Conservation (phyloP, 768 basidiomycete genomes). For the Leccinum ochraceum region DNA sequence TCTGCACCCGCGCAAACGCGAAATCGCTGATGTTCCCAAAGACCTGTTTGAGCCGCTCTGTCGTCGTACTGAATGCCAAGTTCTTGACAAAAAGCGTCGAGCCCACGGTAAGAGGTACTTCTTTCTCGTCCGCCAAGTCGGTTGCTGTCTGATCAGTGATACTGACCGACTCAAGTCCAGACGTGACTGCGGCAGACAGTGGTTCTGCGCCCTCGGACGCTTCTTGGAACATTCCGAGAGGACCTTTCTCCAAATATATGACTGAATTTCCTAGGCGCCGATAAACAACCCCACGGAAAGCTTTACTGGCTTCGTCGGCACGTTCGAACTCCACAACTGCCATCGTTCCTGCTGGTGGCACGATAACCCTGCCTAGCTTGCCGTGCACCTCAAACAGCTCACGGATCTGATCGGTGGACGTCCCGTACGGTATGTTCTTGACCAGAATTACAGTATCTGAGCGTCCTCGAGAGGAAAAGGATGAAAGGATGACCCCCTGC, state of each 20-base stretch:
- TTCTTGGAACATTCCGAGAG: slow-evolving; percentile 77
- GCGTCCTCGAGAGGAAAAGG: slow-evolving; percentile 52
- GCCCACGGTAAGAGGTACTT: slow-evolving; percentile 54
- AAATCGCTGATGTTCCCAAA: slow-evolving; percentile 80
- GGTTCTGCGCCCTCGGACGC: slow-evolving; percentile 27
- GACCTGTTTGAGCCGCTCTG: slow-evolving; percentile 61
- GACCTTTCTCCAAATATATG: slow-evolving; percentile 92
- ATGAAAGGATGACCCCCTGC: slow-evolving; percentile 64
- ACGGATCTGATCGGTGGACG: slow-evolving; percentile 70
- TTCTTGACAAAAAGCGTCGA: slow-evolving; percentile 95
- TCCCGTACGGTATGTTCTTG: slow-evolving; percentile 96
- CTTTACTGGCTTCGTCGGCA: slow-evolving; percentile 66
- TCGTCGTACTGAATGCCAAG: slow-evolving; percentile 78
- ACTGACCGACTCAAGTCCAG: slow-evolving; percentile 37
- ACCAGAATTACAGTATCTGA: slow-evolving; percentile 87
- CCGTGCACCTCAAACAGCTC: slow-evolving; percentile 82
- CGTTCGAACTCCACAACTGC: slow-evolving; percentile 88
- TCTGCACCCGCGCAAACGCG: slow-evolving; percentile 87
- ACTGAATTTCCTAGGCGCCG: slow-evolving; percentile 85
- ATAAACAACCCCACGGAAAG: slow-evolving; percentile 84
- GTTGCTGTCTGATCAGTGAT: slow-evolving; percentile 44
- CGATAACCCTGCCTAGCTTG: slow-evolving; percentile 63
- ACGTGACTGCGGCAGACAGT: slow-evolving; percentile 12
- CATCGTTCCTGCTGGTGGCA: slow-evolving; percentile 92
- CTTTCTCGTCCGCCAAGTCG: slow-evolving; percentile 38